Conservation (phyloP, 805 yeast genomes). For the Yarrowia divulgata region DNA sequence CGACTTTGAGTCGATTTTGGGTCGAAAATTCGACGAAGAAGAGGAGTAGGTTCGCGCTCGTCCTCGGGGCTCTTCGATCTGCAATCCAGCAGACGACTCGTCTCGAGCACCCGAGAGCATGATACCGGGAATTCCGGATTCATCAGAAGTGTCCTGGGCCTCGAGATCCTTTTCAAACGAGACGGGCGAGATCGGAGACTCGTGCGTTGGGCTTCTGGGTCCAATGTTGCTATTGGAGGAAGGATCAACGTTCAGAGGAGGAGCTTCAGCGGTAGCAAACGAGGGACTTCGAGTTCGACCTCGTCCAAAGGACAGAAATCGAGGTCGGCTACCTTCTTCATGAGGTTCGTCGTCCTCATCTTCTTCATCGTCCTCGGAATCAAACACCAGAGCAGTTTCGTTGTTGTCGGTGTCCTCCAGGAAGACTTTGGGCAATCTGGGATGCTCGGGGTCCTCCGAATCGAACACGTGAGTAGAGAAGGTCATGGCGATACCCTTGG, state of each 20-base stretch:
- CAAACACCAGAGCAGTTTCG: slow-evolving; percentile 26
- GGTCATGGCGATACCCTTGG: slow-evolving; percentile 38
- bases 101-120: not conserved
- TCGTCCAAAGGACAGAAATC: slow-evolving; percentile 18
- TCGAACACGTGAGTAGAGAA: slow-evolving; percentile 41
- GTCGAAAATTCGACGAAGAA: not conserved
- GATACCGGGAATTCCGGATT: slow-evolving; percentile 4
- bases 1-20: slow-evolving; percentile 38
- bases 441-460: slow-evolving; percentile 45
- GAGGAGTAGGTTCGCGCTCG: not conserved
- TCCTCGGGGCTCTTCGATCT: slow-evolving; percentile 20
- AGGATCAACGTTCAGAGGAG: slow-evolving; percentile 3
- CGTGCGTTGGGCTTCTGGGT: not conserved
- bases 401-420: slow-evolving; percentile 39
- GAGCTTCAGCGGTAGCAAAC: slow-evolving; percentile 4
- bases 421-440: slow-evolving; percentile 42
- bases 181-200: slow-evolving; percentile 1
- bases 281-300: slow-evolving; percentile 1
- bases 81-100: not conserved
- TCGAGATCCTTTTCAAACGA: slow-evolving; percentile 24
- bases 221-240: not conserved
- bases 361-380: slow-evolving; percentile 18
- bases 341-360: not conserved
- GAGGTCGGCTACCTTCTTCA: not conserved
- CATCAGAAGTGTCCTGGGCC: slow-evolving; percentile 29